Evolutionary conservation across 2,329 filamentous ascomycete species (phyloP).

Genomic region (Calonectria hongkongensis): DNA sequence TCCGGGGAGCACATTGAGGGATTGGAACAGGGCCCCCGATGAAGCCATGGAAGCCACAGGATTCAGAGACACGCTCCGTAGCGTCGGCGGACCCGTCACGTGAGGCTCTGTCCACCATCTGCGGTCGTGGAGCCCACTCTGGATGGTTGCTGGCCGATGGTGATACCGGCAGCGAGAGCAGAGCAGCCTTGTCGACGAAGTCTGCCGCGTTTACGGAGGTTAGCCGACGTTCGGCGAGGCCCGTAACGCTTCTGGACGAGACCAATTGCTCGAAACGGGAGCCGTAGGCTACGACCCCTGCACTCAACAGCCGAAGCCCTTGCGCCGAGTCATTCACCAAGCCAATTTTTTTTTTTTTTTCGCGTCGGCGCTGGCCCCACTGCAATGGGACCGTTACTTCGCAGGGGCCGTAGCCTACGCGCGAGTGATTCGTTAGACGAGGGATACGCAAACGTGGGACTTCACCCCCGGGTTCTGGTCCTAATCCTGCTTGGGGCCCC

Average conservation of each 20-base stretch:
- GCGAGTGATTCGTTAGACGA: conserved; percentile 2
- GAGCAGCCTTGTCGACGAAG: neutral
- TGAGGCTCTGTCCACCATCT: neutral
- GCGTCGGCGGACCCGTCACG: neutral
- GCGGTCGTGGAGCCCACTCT: neutral
- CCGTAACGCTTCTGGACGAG: neutral
- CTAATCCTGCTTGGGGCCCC: conserved; percentile 19
- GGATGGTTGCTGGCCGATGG: neutral
- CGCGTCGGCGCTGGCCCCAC: neutral
- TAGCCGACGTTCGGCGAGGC: conserved; percentile 12
- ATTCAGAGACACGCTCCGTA: neutral
- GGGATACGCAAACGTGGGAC: conserved; percentile 3
- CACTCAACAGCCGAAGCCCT: neutral
- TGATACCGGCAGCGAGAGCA: neutral
- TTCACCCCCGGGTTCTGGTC: conserved; percentile 17
- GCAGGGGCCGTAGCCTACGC: conserved; percentile 14
- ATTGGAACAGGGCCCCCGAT: neutral
- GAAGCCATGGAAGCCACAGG: conserved; percentile 3
- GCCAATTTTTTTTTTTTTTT: neutral
- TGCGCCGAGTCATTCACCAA: neutral
- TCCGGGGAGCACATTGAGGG: conserved; percentile 8
- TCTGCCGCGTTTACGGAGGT: neutral
- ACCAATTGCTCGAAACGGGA: conserved; percentile 19
- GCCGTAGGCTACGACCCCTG: conserved; percentile 30
- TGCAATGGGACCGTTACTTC: neutral